Evolutionary conservation across 805 yeast genomes (phyloP).

Genomic region (Kuraishia ogatae): DNA sequence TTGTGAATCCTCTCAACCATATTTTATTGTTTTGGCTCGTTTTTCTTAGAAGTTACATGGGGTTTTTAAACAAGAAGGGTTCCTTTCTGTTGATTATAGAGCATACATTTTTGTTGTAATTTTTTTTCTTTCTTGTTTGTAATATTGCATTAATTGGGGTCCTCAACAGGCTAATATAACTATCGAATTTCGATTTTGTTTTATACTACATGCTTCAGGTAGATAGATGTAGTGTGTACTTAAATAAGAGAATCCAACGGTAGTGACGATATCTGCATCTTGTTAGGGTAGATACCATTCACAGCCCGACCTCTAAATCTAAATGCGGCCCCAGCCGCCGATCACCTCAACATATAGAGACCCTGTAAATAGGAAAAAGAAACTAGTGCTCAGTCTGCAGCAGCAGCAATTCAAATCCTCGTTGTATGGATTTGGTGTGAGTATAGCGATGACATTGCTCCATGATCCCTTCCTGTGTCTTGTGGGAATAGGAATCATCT

Average conservation of each 20-base stretch:
- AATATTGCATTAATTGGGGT: constrained; percentile 3
- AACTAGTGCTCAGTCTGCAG: neutral
- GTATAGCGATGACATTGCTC: too few relatives aligned
- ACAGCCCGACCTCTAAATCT: neutral
- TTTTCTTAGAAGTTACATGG: neutral
- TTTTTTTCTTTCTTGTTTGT: neutral
- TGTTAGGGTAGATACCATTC: too few relatives aligned
- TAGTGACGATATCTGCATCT: too few relatives aligned
- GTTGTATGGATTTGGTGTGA: too few relatives aligned
- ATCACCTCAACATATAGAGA: neutral
- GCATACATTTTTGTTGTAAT: neutral
- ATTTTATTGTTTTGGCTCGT: constrained; percentile 1
- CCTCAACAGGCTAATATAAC: constrained; percentile 1
- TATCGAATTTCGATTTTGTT: neutral
- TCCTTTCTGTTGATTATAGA: neutral
- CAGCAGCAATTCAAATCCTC: too few relatives aligned
- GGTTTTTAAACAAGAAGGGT: neutral
- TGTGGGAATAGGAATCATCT: neutral
- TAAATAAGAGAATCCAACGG: too few relatives aligned
- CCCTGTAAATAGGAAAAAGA: neutral
- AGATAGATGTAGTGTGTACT: neutral
- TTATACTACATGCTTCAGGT: neutral
- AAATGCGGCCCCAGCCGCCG: neutral
- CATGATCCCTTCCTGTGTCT: neutral
- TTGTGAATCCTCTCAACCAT: neutral